Evolutionary conservation across 148 eudicot species (phyloP), one percentile per base, ranked within the genome.

Genomic region (Persicaria tinctoria): DNA sequence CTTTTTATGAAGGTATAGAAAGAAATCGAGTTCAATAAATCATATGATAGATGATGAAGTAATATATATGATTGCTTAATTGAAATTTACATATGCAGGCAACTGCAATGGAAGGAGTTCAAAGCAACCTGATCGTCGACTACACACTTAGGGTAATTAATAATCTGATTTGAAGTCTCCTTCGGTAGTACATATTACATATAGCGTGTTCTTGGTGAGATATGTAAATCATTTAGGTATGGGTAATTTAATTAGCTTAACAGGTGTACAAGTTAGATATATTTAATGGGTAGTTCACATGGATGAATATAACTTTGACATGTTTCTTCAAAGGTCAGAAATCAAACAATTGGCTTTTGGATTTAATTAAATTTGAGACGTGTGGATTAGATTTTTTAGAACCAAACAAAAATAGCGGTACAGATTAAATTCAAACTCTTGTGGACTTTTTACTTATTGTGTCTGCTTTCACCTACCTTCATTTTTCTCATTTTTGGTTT

Each of bases 1-100:
- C 91, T 95, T 76, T 95, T 86, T 74, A 95, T 95, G 99, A 95
- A 95, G 97, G 98, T 95, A 87, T 74, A 56, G 10, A 51, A 13
- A n/a, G 12, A 11, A 0, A 4, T 6, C 63, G 9, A 9, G 13
- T 18, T 57, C 0, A 60, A n/a, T 17, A 16, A 48, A 50, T 27
- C 5, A 4, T 5, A 6, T 4, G 47, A 38, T 7, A 51, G 10
- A 2, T n/a, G n/a, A n/a, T n/a, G 55, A 14, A 45, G 51, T 55
- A 11, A 2, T 32, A 17, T 11, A 9, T 23, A 10, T 66, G 38
- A 46, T 50, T 54, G 38, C 38, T 32, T 32, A 32, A 32, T 32
- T 32, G 38, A 32, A 32, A 32, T 32, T 32, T 32, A 32, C 38
- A 32, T 32, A 73, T 66, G 46, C 82, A 92, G 98, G 99, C 99